Conservation (phyloP, 768 basidiomycete genomes). For the Amanita subjunquillea region DNA sequence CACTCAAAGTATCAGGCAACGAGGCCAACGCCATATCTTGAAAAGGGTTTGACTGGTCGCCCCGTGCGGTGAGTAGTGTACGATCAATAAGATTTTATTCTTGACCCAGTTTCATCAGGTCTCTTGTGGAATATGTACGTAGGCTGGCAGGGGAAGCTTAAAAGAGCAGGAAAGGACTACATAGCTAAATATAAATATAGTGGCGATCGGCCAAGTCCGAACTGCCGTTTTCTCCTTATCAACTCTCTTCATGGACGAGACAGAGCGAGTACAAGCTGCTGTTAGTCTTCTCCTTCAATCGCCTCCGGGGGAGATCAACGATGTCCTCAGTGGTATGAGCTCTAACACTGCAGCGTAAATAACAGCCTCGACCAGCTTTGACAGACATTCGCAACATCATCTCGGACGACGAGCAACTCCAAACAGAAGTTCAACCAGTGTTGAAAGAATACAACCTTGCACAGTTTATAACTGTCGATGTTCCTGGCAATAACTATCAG, state of each 20-base stretch:
- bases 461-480: conserved; percentile 81
- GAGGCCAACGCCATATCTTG: conserved; percentile 48
- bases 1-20: conserved; percentile 27
- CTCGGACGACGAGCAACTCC: conserved; percentile 75
- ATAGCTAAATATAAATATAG: not conserved
- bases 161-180: not conserved
- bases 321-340: conserved; percentile 78
- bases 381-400: conserved; percentile 88
- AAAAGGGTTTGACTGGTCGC: conserved; percentile 72
- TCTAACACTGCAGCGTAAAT: not conserved
- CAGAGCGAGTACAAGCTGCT: conserved; percentile 61
- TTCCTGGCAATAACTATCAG: conserved; percentile 68
- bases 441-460: conserved; percentile 78
- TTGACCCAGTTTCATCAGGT: conserved; percentile 15
- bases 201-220: conserved; percentile 3
- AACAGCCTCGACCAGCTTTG: conserved; percentile 7
- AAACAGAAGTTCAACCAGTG: conserved; percentile 67
- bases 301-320: conserved; percentile 94
- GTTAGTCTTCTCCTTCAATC: conserved; percentile 79
- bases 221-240: not conserved
- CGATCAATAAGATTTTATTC: not conserved
- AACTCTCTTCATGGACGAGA: conserved; percentile 31
- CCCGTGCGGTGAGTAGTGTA: conserved; percentile 51
- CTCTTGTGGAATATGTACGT: conserved; percentile 30
- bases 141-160: conserved; percentile 14